A percentile compares a stretch with the other conserved stretches of the same genome.
Conservation (phyloP, 2,329 filamentous ascomycete species). For the Tolypocladium sp. region DNA sequence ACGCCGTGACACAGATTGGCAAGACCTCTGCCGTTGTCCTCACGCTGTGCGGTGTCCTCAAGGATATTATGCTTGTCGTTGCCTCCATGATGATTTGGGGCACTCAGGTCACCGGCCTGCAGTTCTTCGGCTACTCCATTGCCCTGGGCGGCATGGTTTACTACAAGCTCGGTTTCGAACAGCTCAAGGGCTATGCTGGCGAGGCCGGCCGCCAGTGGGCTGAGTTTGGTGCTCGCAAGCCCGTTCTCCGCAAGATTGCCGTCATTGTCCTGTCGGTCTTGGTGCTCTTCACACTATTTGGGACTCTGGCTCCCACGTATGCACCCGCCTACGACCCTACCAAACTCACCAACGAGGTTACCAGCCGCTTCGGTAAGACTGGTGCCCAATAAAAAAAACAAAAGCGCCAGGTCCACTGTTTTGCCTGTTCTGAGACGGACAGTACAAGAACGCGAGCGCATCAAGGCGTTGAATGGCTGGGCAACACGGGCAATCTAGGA, state of each 20-base stretch:
- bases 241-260: conserved; percentile 68
- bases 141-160: conserved; percentile 68
- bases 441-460: conserved; percentile 2
- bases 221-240: conserved; percentile 72
- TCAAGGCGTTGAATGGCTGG: conserved; percentile 16
- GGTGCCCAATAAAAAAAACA: conserved; percentile 5
- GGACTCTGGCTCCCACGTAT: conserved; percentile 54
- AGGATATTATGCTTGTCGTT: conserved; percentile 75
- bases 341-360: conserved; percentile 37
- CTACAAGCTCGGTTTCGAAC: conserved; percentile 79
- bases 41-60: conserved; percentile 79
- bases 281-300: conserved; percentile 61
- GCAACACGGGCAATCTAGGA: conserved; percentile 21
- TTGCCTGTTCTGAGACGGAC: neutral
- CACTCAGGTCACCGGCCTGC: conserved; percentile 63
- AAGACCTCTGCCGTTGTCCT: conserved; percentile 81
- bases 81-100: conserved; percentile 77
- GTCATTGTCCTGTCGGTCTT: conserved; percentile 56
- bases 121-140: conserved; percentile 78
- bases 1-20: conserved; percentile 56
- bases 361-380: conserved; percentile 37
- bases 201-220: conserved; percentile 73
- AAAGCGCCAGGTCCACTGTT: neutral
- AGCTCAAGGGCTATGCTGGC: conserved; percentile 69
- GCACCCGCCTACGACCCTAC: conserved; percentile 44